Evolutionary conservation across 192 early-diverging fungal species (phyloP).

Genomic region (Backusella macrospora): DNA sequence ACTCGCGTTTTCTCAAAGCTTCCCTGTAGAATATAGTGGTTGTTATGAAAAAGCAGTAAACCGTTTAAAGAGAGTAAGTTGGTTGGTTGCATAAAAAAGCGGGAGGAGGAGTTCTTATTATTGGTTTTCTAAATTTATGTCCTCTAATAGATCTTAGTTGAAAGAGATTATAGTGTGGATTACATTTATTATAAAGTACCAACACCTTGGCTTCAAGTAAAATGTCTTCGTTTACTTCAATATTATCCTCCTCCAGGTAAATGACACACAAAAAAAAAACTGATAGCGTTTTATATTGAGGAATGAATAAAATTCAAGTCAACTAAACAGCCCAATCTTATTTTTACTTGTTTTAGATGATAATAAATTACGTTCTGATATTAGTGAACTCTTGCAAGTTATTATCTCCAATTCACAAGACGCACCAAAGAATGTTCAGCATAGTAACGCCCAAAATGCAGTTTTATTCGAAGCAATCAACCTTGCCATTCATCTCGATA

Average conservation of each 20-base stretch:
- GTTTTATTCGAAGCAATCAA: conserved; percentile 98
- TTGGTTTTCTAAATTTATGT: neutral
- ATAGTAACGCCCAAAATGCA: conserved; percentile 97
- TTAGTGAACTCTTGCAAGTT: conserved; percentile 78
- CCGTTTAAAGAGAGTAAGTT: conserved; percentile 73
- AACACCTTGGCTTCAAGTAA: conserved; percentile 97
- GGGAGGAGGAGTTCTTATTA: neutral
- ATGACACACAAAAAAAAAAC: conserved; percentile 2
- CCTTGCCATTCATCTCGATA: conserved; percentile 91
- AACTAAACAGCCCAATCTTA: neutral
- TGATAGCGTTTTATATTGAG: neutral
- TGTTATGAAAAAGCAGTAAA: conserved; percentile 79
- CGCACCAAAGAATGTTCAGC: conserved; percentile 92
- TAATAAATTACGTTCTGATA: conserved; percentile 53
- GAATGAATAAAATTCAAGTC: neutral
- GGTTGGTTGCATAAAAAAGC: neutral
- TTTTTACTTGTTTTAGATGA: conserved; percentile 44
- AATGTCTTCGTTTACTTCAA: conserved; percentile 91
- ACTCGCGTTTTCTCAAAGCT: conserved; percentile 89
- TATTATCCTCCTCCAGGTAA: conserved; percentile 90
- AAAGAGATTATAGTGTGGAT: conserved; percentile 79
- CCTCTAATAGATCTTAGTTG: conserved; percentile 72
- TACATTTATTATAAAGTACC: conserved; percentile 99
- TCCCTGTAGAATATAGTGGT: conserved; percentile 78
- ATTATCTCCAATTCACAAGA: conserved; percentile 89